phyloP scores from a whole-genome alignment of 2,329 filamentous ascomycete species.

The Alternaria rosae region DNA sequence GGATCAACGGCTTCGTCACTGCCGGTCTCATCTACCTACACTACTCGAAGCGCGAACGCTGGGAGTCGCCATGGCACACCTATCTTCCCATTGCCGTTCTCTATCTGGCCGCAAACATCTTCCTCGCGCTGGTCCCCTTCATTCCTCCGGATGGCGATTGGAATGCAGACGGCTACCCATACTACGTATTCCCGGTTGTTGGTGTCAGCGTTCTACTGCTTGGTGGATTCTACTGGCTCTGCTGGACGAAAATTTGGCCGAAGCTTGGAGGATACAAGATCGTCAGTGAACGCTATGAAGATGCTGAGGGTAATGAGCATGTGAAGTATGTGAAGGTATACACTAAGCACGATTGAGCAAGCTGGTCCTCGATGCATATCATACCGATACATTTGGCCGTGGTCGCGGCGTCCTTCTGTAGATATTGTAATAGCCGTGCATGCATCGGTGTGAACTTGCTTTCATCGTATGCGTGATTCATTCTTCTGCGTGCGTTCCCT shows the following conservation, averaged over 20 bases:
- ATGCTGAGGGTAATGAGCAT: slow-evolving; percentile 39
- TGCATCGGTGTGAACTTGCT: background rate
- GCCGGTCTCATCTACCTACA: slow-evolving; percentile 49
- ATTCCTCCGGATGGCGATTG: slow-evolving; percentile 52
- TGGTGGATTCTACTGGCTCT: slow-evolving; percentile 49
- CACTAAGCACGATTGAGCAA: slow-evolving; percentile 27
- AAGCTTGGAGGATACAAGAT: slow-evolving; percentile 43
- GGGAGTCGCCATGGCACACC: slow-evolving; percentile 49
- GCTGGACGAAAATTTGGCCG: slow-evolving; percentile 30
- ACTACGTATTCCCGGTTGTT: slow-evolving; percentile 55
- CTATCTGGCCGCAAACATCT: slow-evolving; percentile 52
- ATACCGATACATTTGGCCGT: no score
- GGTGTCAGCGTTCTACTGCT: slow-evolving; percentile 51
- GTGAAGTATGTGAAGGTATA: slow-evolving; percentile 45
- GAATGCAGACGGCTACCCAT: slow-evolving; percentile 53
- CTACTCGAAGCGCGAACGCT: slow-evolving; percentile 43
- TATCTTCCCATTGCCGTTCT: slow-evolving; percentile 47
- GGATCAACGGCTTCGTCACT: slow-evolving; percentile 48
- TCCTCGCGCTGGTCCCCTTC: slow-evolving; percentile 54
- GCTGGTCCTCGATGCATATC: background rate
- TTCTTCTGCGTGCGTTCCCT: background rate
- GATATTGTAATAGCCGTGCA: background rate
- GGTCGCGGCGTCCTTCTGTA: background rate
- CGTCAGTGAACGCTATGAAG: slow-evolving; percentile 38
- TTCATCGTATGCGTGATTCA: background rate